phyloP scores from a whole-genome alignment of 768 basidiomycete genomes.

The Boletus subparvulus region DNA sequence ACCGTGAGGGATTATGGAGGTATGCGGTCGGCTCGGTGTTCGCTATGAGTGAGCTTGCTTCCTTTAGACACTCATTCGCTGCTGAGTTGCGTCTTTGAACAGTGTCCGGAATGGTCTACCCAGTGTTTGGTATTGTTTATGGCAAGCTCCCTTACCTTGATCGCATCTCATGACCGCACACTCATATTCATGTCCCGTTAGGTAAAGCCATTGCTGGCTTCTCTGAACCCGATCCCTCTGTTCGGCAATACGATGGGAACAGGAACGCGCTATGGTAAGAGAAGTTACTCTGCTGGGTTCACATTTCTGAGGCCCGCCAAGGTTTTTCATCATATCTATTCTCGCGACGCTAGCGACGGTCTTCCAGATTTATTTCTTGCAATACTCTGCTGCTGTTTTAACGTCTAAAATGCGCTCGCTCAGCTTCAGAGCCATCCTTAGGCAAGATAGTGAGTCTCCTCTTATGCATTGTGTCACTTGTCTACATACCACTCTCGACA shows the following conservation, averaged over 20 bases:
- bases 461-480: background rate
- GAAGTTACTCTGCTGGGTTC: conserved; percentile 4
- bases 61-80: background rate
- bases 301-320: conserved; percentile 26
- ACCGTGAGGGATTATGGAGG: conserved; percentile 54
- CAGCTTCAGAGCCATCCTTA: conserved; percentile 76
- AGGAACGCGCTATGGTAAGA: conserved; percentile 65
- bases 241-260: conserved; percentile 57
- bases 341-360: conserved; percentile 55
- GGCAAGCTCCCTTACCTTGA: conserved; percentile 24
- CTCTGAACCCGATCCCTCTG: conserved; percentile 39
- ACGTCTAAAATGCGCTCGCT: conserved; percentile 68
- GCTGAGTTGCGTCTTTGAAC: background rate
- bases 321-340: conserved; percentile 81
- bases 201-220: conserved; percentile 62
- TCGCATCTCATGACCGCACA: background rate
- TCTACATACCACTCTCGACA: conserved; percentile 23
- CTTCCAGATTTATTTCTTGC: conserved; percentile 73
- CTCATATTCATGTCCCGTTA: conserved; percentile 17
- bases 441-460: conserved; percentile 71
- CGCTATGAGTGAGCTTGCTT: conserved; percentile 40
- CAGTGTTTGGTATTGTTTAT: conserved; percentile 70
- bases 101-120: conserved; percentile 65
- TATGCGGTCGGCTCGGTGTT: conserved; percentile 60
- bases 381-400: conserved; percentile 64